phyloP scores from a whole-genome alignment of 306 rosid genomes.

The Dalbergia cochinchinensis region DNA sequence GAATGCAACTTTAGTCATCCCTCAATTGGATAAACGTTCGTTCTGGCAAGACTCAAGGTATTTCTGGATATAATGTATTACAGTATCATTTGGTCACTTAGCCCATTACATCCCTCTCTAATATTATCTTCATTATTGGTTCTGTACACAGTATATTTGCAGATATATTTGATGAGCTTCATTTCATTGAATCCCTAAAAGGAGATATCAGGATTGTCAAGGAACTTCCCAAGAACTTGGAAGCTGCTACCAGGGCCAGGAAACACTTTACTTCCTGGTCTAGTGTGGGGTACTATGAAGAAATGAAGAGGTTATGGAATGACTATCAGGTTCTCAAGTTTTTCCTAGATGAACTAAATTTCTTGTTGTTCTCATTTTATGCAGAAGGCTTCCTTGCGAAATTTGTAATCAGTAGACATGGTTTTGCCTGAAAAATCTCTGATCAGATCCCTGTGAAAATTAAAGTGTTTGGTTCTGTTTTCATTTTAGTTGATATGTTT shows the following conservation, averaged over 20 bases:
- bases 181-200: slow-evolving; percentile 78
- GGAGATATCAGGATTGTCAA: slow-evolving; percentile 72
- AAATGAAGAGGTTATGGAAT: slow-evolving; percentile 76
- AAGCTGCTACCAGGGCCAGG: slow-evolving; percentile 76
- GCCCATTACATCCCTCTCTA: slow-evolving; percentile 21
- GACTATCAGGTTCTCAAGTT: slow-evolving; percentile 73
- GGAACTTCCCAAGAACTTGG: slow-evolving; percentile 80
- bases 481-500: not conserved
- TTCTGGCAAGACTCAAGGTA: slow-evolving; percentile 96
- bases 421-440: slow-evolving; percentile 27
- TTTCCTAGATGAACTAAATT: slow-evolving; percentile 34
- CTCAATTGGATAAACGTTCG: slow-evolving; percentile 89
- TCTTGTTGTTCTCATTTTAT: slow-evolving; percentile 39
- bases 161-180: slow-evolving; percentile 86
- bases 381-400: slow-evolving; percentile 32
- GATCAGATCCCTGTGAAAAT: slow-evolving; percentile 34
- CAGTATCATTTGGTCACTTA: slow-evolving; percentile 33
- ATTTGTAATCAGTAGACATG: slow-evolving; percentile 23
- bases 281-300: slow-evolving; percentile 82
- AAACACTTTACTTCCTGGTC: slow-evolving; percentile 93
- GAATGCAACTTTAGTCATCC: slow-evolving; percentile 93
- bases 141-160: slow-evolving; percentile 73
- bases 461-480: not conserved
- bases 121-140: slow-evolving; percentile 35
- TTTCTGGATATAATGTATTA: slow-evolving; percentile 22